Conservation (phyloP, 2,329 filamentous ascomycete species). For the Verticillium tricorpus region DNA sequence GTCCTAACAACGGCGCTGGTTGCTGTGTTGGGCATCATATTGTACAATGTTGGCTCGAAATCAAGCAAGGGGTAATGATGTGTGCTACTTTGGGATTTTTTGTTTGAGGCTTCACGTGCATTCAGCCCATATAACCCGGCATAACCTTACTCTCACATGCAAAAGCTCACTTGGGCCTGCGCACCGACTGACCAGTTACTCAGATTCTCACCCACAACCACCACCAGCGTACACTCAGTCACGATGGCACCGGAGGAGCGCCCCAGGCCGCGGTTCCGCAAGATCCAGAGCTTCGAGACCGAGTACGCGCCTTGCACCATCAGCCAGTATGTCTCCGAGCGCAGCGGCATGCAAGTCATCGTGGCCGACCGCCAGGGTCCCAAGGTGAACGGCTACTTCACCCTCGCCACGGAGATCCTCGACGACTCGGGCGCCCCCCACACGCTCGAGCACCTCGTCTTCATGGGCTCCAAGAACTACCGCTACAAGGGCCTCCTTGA, state of each 20-base stretch:
- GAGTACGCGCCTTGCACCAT: constrained; percentile 87
- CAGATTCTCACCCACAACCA: background rate
- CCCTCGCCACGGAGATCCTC: constrained; percentile 92
- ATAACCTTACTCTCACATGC: background rate
- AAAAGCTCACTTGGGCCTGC: background rate
- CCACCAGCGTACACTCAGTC: constrained; percentile 5
- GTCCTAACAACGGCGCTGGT: background rate
- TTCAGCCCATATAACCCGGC: background rate
- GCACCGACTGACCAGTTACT: background rate
- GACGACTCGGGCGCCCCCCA: constrained; percentile 94
- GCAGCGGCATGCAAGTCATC: constrained; percentile 91
- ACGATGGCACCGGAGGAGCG: constrained; percentile 50
- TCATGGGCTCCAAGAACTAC: constrained; percentile 91
- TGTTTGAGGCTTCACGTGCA: background rate
- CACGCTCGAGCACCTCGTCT: constrained; percentile 77
- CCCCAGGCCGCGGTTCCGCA: constrained; percentile 64
- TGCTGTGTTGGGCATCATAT: background rate
- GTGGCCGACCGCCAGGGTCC: constrained; percentile 90
- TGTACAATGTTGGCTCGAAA: background rate
- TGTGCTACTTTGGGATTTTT: background rate
- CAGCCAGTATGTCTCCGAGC: constrained; percentile 91
- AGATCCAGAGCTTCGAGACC: constrained; percentile 78
- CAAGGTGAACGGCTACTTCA: constrained; percentile 94
- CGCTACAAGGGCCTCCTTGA: constrained; percentile 93
- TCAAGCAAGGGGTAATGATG: background rate